Evolutionary conservation across 148 eudicot genomes (phyloP).

Genomic region (Chenopodium album): DNA sequence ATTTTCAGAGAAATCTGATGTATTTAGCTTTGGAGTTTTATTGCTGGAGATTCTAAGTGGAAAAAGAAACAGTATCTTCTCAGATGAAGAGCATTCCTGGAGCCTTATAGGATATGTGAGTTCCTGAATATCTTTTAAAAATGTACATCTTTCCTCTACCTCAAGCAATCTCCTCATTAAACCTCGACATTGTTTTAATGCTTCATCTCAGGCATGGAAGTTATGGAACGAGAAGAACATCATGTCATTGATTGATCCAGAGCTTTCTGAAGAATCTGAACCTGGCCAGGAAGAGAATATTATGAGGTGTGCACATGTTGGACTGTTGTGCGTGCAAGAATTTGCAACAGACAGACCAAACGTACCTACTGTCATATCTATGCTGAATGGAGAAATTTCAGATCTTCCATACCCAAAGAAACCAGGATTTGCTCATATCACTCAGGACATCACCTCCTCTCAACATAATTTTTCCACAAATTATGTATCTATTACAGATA

Average conservation of each 20-base stretch:
- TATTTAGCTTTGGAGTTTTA: constrained; percentile 37
- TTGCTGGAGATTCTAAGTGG: constrained; percentile 35
- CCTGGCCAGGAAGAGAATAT: constrained; percentile 14
- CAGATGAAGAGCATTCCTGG: constrained; percentile 23
- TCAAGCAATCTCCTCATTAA: neutral
- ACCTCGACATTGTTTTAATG: neutral
- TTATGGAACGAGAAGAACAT: constrained; percentile 29
- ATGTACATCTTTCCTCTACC: neutral
- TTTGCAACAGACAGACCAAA: constrained; percentile 35
- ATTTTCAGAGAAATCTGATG: constrained; percentile 37
- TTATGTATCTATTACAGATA: constrained; percentile 17
- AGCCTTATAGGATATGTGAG: constrained; percentile 34
- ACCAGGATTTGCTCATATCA: constrained; percentile 19
- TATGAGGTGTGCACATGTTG: constrained; percentile 35
- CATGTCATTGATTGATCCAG: constrained; percentile 25
- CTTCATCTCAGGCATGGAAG: constrained; percentile 29
- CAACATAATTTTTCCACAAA: constrained; percentile 19
- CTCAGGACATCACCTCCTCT: constrained; percentile 12
- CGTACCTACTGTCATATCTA: constrained; percentile 33
- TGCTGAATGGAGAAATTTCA: constrained; percentile 30
- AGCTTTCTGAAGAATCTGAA: neutral
- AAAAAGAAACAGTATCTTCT: constrained; percentile 29
- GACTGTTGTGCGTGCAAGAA: constrained; percentile 42
- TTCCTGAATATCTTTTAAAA: neutral
- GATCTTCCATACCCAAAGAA: constrained; percentile 30